Base-by-base conservation (phyloP, 2,329 filamentous ascomycete genomes). In the Colletotrichum sublineola region DNA sequence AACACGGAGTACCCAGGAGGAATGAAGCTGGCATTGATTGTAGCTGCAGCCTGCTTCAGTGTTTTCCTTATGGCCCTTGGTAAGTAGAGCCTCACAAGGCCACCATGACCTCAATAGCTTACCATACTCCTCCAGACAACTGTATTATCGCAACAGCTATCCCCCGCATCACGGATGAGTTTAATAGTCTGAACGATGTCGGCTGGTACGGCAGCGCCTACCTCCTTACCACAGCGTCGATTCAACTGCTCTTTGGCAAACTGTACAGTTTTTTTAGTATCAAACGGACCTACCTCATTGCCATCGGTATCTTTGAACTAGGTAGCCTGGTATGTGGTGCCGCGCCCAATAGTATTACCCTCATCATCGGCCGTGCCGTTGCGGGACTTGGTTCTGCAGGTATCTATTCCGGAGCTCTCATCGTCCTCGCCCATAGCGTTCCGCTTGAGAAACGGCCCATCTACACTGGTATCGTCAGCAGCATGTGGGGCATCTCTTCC, bases 191-290 rank as follows among this genome's bases (percentile, higher is more conserved):
- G 8, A 78, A 82, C 9, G 85, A 87, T 67, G 82, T 88, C 14
- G 84, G 84, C 58, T 88, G 86, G 86, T 87, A 88, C 71, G 85
- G 84, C 3, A 82, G 77, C 7, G 81, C 83, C 52, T 84, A 85
- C 74, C 78, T 84, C 74, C 80, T 86, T 40, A 83, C 84, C 3
- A 79, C 80, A 5, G 78, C 81, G 38, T 80, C 83, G 1, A 79
- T 84, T 20, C 82, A 84, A 69, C 77, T 84, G 8, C 77, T 81
- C 42, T 82, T 81, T 65, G 82, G 82, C 44, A 84, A 84, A 66
- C 73, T 86, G 53, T 86, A 85, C 75, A 86, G 82, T 20, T 85
- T 85, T 69, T 85, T 80, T 75, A 79, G 80, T 71, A 81, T 84
- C 75, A 85, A 85, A 73, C 81, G 78, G 73, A 80, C 82, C 3